Evolutionary conservation across 208 protist genomes (phyloP).

Genomic region (Wallacemonas rigidus): DNA sequence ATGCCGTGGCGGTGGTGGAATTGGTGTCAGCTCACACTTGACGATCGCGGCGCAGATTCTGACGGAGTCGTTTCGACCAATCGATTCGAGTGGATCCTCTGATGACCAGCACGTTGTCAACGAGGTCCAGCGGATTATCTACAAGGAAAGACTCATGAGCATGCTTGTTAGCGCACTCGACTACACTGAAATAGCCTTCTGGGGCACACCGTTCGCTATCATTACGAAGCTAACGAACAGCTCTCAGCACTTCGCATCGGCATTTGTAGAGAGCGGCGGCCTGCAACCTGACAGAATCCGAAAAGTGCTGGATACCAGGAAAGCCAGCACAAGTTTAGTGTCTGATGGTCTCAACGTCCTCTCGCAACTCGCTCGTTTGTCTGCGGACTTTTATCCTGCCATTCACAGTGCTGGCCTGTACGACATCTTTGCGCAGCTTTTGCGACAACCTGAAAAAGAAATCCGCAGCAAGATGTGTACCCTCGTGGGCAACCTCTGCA

Average conservation of each 20-base stretch:
- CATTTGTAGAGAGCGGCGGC: conserved; percentile 89
- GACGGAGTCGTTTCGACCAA: conserved; percentile 51
- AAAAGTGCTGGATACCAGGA: conserved; percentile 75
- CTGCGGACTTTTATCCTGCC: conserved; percentile 82
- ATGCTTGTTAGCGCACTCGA: conserved; percentile 80
- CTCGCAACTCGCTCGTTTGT: conserved; percentile 89
- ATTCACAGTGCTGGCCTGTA: conserved; percentile 89
- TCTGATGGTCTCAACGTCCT: conserved; percentile 90
- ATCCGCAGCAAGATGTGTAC: conserved; percentile 94
- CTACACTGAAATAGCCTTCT: conserved; percentile 80
- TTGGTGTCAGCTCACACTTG: conserved; percentile 81
- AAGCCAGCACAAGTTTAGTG: conserved; percentile 70
- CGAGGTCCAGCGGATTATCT: conserved; percentile 67
- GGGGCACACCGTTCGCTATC: conserved; percentile 80
- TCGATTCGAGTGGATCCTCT: conserved; percentile 28
- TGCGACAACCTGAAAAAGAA: conserved; percentile 72
- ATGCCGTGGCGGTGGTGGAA: conserved; percentile 72
- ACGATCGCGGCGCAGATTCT: conserved; percentile 84
- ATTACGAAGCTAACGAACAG: conserved; percentile 83
- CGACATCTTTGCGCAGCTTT: conserved; percentile 53
- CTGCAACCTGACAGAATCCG: conserved; percentile 66
- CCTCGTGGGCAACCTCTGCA: conserved; percentile 95
- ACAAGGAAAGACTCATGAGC: conserved; percentile 81
- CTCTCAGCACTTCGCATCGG: conserved; percentile 73
- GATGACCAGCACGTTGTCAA: conserved; percentile 62